Conservation (phyloP, 306 rosid genomes). For the Vigna angularis region DNA sequence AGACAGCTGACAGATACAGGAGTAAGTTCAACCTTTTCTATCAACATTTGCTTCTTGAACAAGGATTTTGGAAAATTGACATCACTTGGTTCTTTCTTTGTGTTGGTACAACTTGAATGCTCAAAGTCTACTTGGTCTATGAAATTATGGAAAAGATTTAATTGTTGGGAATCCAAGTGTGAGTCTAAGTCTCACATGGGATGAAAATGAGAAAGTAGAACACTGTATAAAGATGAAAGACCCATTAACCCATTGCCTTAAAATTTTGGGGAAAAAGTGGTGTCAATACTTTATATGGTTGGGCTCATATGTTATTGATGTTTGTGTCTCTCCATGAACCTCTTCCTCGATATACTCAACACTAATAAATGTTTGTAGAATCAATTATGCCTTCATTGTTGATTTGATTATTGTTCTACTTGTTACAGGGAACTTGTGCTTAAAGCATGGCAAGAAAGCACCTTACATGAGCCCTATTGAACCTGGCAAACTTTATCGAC, state of each 20-base stretch:
- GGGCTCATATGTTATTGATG: too few species aligned
- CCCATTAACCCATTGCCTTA: too few species aligned
- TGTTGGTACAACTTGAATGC: neutral
- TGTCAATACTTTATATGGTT: too few species aligned
- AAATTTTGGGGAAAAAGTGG: too few species aligned
- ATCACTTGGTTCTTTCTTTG: neutral
- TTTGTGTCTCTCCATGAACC: too few species aligned
- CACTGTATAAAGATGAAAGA: too few species aligned
- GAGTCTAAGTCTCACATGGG: too few species aligned
- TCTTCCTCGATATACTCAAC: too few species aligned
- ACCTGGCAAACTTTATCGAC: slow-evolving; percentile 63
- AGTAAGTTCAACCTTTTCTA: slow-evolving; percentile 61
- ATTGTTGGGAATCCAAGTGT: too few species aligned
- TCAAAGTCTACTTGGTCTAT: neutral
- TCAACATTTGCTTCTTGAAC: slow-evolving; percentile 30
- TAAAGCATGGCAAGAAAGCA: slow-evolving; percentile 27
- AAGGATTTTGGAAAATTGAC: neutral
- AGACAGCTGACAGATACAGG: slow-evolving; percentile 80
- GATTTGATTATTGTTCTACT: slow-evolving; percentile 33
- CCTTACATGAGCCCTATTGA: slow-evolving; percentile 71
- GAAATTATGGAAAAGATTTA: neutral
- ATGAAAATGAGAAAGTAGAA: too few species aligned
- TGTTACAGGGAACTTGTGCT: slow-evolving; percentile 75
- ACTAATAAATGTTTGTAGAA: too few species aligned
- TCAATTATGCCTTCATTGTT: neutral